Conservation (phyloP, 768 basidiomycete species). For the Tylopilus felleus region DNA sequence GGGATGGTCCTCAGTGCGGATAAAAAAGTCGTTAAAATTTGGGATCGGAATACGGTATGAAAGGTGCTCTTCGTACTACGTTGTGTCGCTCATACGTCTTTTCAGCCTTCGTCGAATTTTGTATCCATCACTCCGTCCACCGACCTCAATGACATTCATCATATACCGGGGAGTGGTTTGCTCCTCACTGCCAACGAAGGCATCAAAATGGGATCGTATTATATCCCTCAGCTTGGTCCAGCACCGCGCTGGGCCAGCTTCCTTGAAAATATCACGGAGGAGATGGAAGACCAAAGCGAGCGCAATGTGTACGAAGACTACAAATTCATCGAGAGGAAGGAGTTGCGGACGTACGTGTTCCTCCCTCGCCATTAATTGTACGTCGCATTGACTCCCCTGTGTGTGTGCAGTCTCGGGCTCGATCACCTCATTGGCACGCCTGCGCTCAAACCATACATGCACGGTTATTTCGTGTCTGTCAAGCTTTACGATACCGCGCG, state of each 20-base stretch:
- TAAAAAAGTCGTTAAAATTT: slow-evolving; percentile 96
- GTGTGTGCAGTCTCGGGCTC: slow-evolving; percentile 69
- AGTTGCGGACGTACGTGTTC: slow-evolving; percentile 72
- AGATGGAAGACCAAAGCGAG: slow-evolving; percentile 87
- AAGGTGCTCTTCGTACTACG: background rate
- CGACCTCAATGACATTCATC: slow-evolving; percentile 88
- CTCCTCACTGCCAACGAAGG: slow-evolving; percentile 93
- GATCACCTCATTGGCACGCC: slow-evolving; percentile 94
- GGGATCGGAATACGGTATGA: slow-evolving; percentile 82
- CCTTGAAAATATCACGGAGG: slow-evolving; percentile 97
- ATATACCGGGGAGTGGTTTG: slow-evolving; percentile 85
- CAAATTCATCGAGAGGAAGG: slow-evolving; percentile 90
- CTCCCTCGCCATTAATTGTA: background rate
- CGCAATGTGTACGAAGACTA: slow-evolving; percentile 90
- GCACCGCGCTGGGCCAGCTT: slow-evolving; percentile 97
- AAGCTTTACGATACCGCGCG: slow-evolving; percentile 95
- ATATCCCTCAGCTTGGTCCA: slow-evolving; percentile 93
- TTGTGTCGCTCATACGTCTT: background rate
- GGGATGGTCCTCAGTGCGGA: slow-evolving; percentile 91
- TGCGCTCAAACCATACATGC: slow-evolving; percentile 98
- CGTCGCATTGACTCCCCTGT: background rate
- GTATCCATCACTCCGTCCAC: slow-evolving; percentile 87
- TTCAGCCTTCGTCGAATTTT: slow-evolving; percentile 80
- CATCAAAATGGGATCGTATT: slow-evolving; percentile 93
- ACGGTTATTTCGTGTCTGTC: slow-evolving; percentile 96